Base-by-base conservation (phyloP, 139 green algal genomes). In the Picochlorum sp. region DNA sequence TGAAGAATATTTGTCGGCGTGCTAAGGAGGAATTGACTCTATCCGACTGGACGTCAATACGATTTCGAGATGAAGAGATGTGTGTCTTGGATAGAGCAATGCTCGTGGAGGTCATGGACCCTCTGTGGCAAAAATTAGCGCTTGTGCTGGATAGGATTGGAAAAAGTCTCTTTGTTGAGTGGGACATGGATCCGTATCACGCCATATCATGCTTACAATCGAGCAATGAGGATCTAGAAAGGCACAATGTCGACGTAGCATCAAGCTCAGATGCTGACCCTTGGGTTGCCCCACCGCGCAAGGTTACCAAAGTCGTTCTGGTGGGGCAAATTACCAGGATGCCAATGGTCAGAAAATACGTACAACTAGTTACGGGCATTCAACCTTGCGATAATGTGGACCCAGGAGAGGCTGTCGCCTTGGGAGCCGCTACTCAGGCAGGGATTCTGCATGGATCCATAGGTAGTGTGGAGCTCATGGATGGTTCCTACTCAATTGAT, bases 311-410 rank as follows among this genome's bases (percentile, higher is more conserved):
- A n/a, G 65, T 87, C 25, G 65, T 86, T 56, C 65, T 91, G 18
- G 85, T 91, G 25, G 85, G 85, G 4, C 83, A 78, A 6, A 67
- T 73, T 2, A 89, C 85, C 2, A 60, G 74, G 25, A 75, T 88
- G 64, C 79, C 77, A 1, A 61, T 67, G 8, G 63, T 91, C 26
- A 65, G 62, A 50, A 30, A 61, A 14, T 73, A 78, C 32, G 59
- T 90, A 41, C 43, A 53, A 18, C n/a, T 40, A 26, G 49, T 82
- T n/a, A 78, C 78, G 13, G 78, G 72, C 8, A 29, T 83, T 18
- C 8, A 65, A 31, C 68, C 79, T 3, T 18, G 16, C 20, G 43
- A 33, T 26, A 33, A 10, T 1, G 55, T 82, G 0, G 68, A 81
- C 49, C 73, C 72, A 29, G 52, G 67, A 44, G 64, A 68, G 44